Percentiles rank a stretch among this genome's conserved stretches.
Conservation (phyloP, 805 yeast species). For the Candida coquimbonensis region DNA sequence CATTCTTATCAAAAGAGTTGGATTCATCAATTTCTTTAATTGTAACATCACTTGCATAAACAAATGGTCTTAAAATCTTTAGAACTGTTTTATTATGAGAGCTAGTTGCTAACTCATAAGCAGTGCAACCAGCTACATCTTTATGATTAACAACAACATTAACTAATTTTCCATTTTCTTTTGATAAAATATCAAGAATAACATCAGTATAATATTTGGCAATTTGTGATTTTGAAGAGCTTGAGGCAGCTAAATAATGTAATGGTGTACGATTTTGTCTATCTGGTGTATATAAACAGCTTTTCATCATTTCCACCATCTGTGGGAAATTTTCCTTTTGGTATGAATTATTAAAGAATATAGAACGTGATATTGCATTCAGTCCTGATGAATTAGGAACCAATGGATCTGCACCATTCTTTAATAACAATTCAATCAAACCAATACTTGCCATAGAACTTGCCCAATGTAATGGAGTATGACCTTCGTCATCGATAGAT, state of each 20-base stretch:
- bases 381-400: slow-evolving; percentile 50
- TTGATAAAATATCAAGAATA: slow-evolving; percentile 37
- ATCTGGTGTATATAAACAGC: slow-evolving; percentile 67
- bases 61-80: slow-evolving; percentile 30
- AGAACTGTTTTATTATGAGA: slow-evolving; percentile 41
- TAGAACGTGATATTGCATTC: slow-evolving; percentile 61
- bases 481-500: slow-evolving; percentile 73
- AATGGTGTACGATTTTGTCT: slow-evolving; percentile 64
- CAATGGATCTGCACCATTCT: slow-evolving; percentile 56
- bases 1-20: slow-evolving; percentile 7
- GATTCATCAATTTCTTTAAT: not conserved
- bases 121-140: slow-evolving; percentile 81
- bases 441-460: slow-evolving; percentile 67
- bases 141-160: slow-evolving; percentile 63
- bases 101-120: slow-evolving; percentile 69
- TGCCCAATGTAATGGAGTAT: slow-evolving; percentile 82
- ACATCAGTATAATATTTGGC: slow-evolving; percentile 49
- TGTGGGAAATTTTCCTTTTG: slow-evolving; percentile 54
- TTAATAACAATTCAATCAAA: slow-evolving; percentile 48
- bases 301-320: slow-evolving; percentile 53
- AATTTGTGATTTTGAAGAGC: slow-evolving; percentile 41
- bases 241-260: slow-evolving; percentile 57
- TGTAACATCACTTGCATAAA: not conserved
- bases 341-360: slow-evolving; percentile 66
- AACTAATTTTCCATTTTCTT: slow-evolving; percentile 36